phyloP scores from a whole-genome alignment of 805 yeast genomes.

The Saccharomycopsis sp. region DNA sequence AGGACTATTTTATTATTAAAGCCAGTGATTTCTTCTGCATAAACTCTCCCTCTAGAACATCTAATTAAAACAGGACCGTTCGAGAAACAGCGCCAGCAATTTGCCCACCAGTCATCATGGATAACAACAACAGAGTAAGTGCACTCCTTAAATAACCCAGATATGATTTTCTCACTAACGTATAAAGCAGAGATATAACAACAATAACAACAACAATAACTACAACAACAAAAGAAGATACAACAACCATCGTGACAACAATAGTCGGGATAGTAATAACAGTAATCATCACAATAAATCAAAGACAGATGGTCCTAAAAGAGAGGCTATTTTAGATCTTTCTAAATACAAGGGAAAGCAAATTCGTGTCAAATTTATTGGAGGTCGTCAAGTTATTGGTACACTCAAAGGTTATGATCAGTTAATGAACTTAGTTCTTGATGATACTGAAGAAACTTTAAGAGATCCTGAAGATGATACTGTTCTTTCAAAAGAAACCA shows the following conservation, averaged over 20 bases:
- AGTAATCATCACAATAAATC: conserved; percentile 22
- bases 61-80: too few relatives aligned
- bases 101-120: too few relatives aligned
- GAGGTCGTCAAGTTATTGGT: conserved; percentile 82
- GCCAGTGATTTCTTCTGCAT: too few relatives aligned
- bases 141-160: too few relatives aligned
- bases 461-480: conserved; percentile 60
- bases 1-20: too few relatives aligned
- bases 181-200: neutral
- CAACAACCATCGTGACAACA: conserved; percentile 3
- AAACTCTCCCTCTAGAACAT: too few relatives aligned
- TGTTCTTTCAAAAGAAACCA: conserved; percentile 38
- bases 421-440: conserved; percentile 68
- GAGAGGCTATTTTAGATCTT: conserved; percentile 81
- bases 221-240: conserved; percentile 14
- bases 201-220: conserved; percentile 22
- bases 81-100: too few relatives aligned
- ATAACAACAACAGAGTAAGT: neutral
- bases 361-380: conserved; percentile 70
- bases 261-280: conserved; percentile 13
- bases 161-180: neutral
- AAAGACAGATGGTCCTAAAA: conserved; percentile 65
- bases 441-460: conserved; percentile 55
- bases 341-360: conserved; percentile 63
- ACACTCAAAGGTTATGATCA: conserved; percentile 75